phyloP scores from a whole-genome alignment of 148 eudicot genomes.

The Linanthus parryae region DNA sequence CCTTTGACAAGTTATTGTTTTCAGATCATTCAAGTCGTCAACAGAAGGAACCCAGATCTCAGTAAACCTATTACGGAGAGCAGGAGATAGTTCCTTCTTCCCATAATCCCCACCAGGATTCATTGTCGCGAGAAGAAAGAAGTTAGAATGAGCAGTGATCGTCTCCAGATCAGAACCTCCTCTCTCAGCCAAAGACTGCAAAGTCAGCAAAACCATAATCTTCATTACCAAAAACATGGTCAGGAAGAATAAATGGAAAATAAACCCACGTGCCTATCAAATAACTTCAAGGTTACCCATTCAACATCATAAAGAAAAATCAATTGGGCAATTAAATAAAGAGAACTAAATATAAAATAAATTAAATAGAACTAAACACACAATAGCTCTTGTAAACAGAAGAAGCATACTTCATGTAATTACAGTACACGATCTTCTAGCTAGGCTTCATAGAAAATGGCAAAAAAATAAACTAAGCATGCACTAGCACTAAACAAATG shows the following conservation, averaged over 20 bases:
- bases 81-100: conserved; percentile 94
- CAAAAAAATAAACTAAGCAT: too few species aligned
- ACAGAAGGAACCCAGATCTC: conserved; percentile 99
- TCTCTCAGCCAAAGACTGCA: conserved; percentile 92
- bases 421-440: too few species aligned
- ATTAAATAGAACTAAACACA: too few species aligned
- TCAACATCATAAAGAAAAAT: too few species aligned
- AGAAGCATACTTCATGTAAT: too few species aligned
- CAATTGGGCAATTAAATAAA: too few species aligned
- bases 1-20: conserved; percentile 63
- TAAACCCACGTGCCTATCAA: neutral
- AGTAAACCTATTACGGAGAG: conserved; percentile 95
- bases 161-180: conserved; percentile 81
- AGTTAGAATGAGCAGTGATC: conserved; percentile 66
- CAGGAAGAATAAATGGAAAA: neutral
- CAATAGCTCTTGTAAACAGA: too few species aligned
- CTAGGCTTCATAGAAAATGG: too few species aligned
- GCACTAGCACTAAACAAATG: too few species aligned
- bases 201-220: neutral
- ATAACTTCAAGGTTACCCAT: too few species aligned
- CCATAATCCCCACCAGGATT: conserved; percentile 99
- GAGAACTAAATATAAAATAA: too few species aligned
- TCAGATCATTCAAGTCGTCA: conserved; percentile 59
- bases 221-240: neutral
- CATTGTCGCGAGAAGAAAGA: conserved; percentile 97